Conservation (phyloP, 371 early-diverging fungal genomes). For the Mucor velutinosus region DNA sequence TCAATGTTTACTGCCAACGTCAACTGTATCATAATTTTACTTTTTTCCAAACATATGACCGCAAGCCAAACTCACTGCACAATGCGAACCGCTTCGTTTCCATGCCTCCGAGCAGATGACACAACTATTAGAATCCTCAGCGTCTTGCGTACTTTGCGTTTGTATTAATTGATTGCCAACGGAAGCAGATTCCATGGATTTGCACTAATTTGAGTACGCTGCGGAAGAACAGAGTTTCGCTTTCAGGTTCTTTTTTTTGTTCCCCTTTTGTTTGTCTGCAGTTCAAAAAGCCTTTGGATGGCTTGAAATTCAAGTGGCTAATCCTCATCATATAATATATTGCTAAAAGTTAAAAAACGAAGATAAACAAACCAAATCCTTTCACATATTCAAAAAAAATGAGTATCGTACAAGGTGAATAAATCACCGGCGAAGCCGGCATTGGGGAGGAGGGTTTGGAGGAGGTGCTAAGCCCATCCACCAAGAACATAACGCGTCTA, state of each 20-base stretch:
- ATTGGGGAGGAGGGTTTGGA: too few relatives aligned
- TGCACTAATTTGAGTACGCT: background rate
- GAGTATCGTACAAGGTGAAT: too few relatives aligned
- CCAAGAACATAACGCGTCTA: too few relatives aligned
- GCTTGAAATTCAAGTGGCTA: background rate
- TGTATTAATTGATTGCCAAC: background rate
- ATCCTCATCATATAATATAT: too few relatives aligned
- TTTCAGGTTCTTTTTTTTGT: background rate
- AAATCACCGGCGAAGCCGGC: too few relatives aligned
- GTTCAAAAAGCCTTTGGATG: background rate
- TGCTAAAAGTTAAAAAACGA: too few relatives aligned
- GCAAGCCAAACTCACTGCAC: slow-evolving; percentile 22
- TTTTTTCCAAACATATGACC: slow-evolving; percentile 30
- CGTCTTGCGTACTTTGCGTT: background rate
- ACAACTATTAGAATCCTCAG: slow-evolving; percentile 12
- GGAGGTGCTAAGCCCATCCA: too few relatives aligned
- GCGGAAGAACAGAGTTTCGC: background rate
- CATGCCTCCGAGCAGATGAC: slow-evolving; percentile 23
- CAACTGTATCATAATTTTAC: background rate
- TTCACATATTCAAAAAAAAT: too few relatives aligned
- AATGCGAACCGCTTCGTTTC: slow-evolving; percentile 15
- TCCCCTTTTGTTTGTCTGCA: background rate
- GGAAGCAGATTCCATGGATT: background rate
- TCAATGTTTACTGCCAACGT: background rate
- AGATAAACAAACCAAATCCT: too few relatives aligned